Evolutionary conservation across 2,329 filamentous ascomycete species (phyloP).

Genomic region (Alternaria arborescens): DNA sequence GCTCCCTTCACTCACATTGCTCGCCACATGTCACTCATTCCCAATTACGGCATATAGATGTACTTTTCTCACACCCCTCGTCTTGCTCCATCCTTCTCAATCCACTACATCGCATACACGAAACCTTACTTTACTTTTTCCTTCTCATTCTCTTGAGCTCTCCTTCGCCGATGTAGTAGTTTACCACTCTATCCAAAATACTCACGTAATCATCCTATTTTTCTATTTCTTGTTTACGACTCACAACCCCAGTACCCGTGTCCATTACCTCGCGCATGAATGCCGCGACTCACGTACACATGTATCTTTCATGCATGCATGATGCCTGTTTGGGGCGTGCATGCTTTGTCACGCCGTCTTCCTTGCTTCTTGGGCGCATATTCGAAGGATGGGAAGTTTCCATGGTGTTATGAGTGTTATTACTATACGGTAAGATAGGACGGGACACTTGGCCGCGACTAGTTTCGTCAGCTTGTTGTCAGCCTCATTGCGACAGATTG

Average conservation of each 20-base stretch:
- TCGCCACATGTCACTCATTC: neutral
- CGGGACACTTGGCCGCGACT: neutral
- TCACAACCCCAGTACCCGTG: neutral
- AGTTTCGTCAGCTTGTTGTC: neutral
- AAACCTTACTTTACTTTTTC: neutral
- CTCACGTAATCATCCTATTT: neutral
- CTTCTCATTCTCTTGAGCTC: neutral
- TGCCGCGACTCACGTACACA: neutral
- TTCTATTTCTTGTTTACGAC: neutral
- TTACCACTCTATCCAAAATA: neutral
- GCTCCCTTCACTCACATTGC: neutral
- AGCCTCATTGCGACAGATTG: neutral
- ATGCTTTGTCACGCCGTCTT: conserved; percentile 1
- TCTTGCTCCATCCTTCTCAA: neutral
- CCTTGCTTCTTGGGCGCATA: neutral
- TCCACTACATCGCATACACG: neutral
- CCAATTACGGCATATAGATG: neutral
- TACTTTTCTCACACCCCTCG: neutral
- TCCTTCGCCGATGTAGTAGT: neutral
- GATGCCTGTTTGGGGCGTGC: neutral
- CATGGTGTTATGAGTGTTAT: neutral
- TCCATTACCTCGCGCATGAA: neutral
- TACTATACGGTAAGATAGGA: neutral
- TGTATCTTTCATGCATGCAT: neutral
- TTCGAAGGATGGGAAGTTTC: neutral